phyloP scores from a whole-genome alignment of 2,329 filamentous ascomycete species.

The Botrytis fabae region DNA sequence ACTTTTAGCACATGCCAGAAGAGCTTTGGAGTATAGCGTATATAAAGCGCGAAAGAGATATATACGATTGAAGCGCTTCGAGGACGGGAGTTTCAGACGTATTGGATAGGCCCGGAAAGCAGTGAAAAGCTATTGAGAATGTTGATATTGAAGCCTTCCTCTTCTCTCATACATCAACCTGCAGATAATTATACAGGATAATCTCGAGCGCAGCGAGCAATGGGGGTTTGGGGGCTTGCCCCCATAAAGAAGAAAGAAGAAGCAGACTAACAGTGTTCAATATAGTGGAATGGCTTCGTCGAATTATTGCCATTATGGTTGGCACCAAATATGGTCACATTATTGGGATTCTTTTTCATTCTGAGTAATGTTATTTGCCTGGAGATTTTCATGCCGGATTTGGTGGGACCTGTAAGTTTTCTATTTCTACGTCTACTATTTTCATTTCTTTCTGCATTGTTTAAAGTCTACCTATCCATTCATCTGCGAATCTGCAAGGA shows the following conservation, averaged over 20 bases:
- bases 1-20: no score
- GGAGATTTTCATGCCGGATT: slow-evolving; percentile 80
- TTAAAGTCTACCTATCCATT: neutral
- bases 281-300: slow-evolving; percentile 94
- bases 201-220: slow-evolving; percentile 4
- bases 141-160: neutral
- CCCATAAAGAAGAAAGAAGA: neutral
- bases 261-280: slow-evolving; percentile 30
- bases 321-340: slow-evolving; percentile 95
- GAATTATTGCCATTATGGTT: slow-evolving; percentile 92
- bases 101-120: neutral
- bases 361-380: slow-evolving; percentile 74
- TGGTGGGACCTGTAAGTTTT: slow-evolving; percentile 76
- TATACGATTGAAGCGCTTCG: neutral
- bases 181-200: neutral
- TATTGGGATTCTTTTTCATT: slow-evolving; percentile 94
- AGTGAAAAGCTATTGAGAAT: neutral
- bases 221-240: neutral
- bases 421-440: neutral
- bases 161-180: neutral
- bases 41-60: neutral
- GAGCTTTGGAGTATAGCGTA: neutral
- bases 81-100: neutral
- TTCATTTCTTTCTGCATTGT: neutral
- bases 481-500: neutral